These are phyloP conservation scores for Rhexocercosporidium sp. DNA, from an alignment of 2,329 filamentous ascomycete species.

Conservation along the genomic window DNA sequence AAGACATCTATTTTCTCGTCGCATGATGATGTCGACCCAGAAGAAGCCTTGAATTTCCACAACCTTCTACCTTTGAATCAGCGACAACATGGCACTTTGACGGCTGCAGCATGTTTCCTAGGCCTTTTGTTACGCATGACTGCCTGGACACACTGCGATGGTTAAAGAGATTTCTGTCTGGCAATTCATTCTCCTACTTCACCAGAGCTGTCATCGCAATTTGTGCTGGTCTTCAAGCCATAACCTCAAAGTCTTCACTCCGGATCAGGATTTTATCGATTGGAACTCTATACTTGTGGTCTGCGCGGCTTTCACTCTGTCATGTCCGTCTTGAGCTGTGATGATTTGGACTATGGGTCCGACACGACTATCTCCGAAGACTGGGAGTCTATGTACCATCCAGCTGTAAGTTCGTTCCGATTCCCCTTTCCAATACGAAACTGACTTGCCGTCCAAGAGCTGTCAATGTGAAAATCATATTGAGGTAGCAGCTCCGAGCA, in stretches of 20 bases:
- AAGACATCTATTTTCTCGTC: background rate
- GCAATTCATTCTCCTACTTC: background rate
- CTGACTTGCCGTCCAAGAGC: background rate
- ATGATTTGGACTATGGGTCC: slow-evolving; percentile 10
- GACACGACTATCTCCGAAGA: slow-evolving; percentile 13
- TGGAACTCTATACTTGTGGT: background rate
- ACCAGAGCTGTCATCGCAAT: background rate
- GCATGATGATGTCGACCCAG: background rate
- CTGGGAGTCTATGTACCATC: background rate
- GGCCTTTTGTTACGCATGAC: background rate
- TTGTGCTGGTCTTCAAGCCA: background rate
- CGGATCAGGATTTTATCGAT: background rate
- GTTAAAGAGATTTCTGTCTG: no score
- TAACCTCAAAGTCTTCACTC: background rate
- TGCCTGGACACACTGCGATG: background rate
- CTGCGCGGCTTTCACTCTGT: no score
- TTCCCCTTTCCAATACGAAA: background rate
- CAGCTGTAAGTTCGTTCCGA: background rate
- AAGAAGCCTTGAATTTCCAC: background rate
- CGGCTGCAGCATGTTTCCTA: background rate
- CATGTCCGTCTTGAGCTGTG: background rate
- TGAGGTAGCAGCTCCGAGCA: background rate
- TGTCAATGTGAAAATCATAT: background rate
- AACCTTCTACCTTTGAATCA: background rate
- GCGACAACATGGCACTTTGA: background rate